Base-by-base conservation (phyloP, 306 rosid genomes). In the Oxytropis ochrocephala region DNA sequence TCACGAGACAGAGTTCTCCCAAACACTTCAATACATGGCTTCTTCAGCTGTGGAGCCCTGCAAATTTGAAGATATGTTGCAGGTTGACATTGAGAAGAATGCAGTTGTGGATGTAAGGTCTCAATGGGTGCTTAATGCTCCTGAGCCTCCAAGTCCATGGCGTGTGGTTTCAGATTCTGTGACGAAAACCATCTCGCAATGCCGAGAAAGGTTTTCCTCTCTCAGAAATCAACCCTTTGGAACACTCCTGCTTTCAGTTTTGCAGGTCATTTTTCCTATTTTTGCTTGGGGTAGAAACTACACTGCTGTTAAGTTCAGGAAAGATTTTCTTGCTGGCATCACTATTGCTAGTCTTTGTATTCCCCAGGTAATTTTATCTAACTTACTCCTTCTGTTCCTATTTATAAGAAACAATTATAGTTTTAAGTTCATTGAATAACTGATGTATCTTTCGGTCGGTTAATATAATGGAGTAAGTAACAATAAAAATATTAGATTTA, bases 1-100 rank as follows among this genome's bases (percentile, higher is more conserved):
- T 12, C 5, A 41, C 27, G 71, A 18, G 82, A 64, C 64, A 9
- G 59, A 74, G 87, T 80, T 83, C 85, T 59, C 78, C 75, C 82
- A 80, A 83, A 80, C 79, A 74, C 83, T 83, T 80, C 85, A 81
- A 77, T 27, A 24, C 29, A 79, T 82, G 89, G 71, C 75, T 76
- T 78, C 76, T 41, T 64, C 72, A 36, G 35, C 13, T 5, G 54
- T 52, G 43, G 65, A 51, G 0, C 46, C 71, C 60, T 76, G 43
- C 59, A 55, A 46, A 52, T 41, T 39, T 4, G 56, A 73, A 17
- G 51, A 83, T 12, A 24, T 24, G 29, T 35, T 60, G 73, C 69
- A 67, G 64, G 55, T 59, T 0, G 83, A 84, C 47, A 16, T 74
- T 24, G 84, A 78, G 57, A 73, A 75, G 73, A 78, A 43, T 39